Conservation (phyloP, 1,139 yeast genomes). For the Candida glucosophila region DNA sequence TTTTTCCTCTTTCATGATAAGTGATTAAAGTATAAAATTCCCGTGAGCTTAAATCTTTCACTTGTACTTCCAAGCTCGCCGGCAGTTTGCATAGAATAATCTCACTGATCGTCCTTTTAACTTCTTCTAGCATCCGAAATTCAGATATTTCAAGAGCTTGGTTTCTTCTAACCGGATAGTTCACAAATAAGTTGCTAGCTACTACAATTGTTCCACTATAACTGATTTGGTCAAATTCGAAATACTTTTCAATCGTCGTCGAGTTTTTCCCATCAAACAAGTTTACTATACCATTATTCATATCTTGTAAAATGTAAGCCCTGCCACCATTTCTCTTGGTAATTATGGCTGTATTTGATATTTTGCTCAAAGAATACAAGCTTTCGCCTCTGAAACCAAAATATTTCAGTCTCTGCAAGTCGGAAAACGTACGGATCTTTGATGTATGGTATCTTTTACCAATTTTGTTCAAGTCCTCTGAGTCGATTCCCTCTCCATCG, state of each 20-base stretch:
- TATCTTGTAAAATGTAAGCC: neutral
- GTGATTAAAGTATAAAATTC: conserved; percentile 22
- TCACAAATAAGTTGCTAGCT: conserved; percentile 41
- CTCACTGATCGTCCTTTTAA: too few relatives aligned
- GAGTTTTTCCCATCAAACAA: neutral
- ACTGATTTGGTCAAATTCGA: neutral
- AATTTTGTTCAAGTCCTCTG: conserved; percentile 47
- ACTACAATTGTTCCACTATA: conserved; percentile 44
- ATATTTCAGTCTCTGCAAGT: conserved; percentile 39
- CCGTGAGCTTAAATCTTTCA: neutral
- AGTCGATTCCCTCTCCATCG: conserved; percentile 65
- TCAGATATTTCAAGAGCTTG: conserved; percentile 15
- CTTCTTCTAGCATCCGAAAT: conserved; percentile 14
- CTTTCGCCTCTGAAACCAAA: conserved; percentile 86
- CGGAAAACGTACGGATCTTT: conserved; percentile 45
- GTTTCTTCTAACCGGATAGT: conserved; percentile 49
- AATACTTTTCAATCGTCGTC: conserved; percentile 1
- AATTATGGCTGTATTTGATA: conserved; percentile 25
- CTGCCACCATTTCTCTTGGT: conserved; percentile 16
- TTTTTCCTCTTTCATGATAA: too few relatives aligned
- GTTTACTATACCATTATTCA: too few relatives aligned
- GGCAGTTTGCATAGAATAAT: too few relatives aligned
- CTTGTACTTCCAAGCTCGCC: neutral
- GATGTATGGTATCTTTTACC: conserved; percentile 71
- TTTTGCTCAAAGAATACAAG: conserved; percentile 44